Evolutionary conservation across 2,329 filamentous ascomycete species (phyloP).

Genomic region (Hansfordia pulvinata): DNA sequence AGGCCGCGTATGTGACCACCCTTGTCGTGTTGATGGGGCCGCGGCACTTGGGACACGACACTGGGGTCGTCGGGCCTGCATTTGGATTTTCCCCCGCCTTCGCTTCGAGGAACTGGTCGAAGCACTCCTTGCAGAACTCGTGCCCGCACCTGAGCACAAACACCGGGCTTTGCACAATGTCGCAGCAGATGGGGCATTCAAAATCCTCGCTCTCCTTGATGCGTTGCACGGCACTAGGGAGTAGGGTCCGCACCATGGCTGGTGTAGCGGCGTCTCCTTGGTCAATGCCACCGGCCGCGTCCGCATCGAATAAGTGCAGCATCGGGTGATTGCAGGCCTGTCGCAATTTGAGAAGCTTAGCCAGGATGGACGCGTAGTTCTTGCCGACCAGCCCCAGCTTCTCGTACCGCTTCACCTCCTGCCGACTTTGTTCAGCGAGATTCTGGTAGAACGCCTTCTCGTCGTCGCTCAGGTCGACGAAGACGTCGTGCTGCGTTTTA

Average conservation of each 20-base stretch:
- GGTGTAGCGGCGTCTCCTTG: too few relatives aligned
- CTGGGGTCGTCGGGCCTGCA: too few relatives aligned
- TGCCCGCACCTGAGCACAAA: conserved; percentile 80
- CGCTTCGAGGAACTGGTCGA: conserved; percentile 42
- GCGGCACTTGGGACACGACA: conserved; percentile 71
- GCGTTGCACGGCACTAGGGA: conserved; percentile 47
- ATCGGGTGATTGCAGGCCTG: conserved; percentile 73
- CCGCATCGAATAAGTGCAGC: conserved; percentile 37
- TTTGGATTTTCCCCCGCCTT: conserved; percentile 40
- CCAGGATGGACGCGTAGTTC: conserved; percentile 67
- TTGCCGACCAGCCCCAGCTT: conserved; percentile 52
- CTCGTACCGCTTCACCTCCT: conserved; percentile 67
- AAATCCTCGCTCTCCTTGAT: conserved; percentile 48
- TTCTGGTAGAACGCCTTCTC: conserved; percentile 51
- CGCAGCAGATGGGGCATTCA: conserved; percentile 74
- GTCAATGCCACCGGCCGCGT: conserved; percentile 31
- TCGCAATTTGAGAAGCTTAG: conserved; percentile 60
- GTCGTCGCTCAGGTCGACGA: conserved; percentile 53
- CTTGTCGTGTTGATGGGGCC: conserved; percentile 50
- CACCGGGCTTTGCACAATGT: conserved; percentile 63
- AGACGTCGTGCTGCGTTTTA: conserved; percentile 45
- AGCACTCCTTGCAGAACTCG: conserved; percentile 64
- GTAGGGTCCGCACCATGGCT: too few relatives aligned
- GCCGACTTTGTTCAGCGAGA: conserved; percentile 51
- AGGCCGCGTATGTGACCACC: conserved; percentile 61